Percentiles rank a stretch among this genome's conserved stretches.
Evolutionary conservation across 2,329 filamentous ascomycete genomes (phyloP).

Genomic region (Proliferodiscus dingleyae): DNA sequence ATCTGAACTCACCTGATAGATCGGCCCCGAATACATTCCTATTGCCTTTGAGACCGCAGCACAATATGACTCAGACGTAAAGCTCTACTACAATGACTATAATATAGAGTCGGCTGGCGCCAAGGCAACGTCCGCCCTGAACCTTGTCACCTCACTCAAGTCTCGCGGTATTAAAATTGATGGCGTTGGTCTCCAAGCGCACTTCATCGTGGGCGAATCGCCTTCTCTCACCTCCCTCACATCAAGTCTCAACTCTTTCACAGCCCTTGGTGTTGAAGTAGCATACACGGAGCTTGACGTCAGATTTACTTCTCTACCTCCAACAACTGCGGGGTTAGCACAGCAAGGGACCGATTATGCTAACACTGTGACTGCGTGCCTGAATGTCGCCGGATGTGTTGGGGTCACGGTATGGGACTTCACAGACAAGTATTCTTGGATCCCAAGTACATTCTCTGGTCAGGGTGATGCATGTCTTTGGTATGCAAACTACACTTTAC

Average conservation of each 20-base stretch:
- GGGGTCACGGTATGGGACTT: slow-evolving; percentile 31
- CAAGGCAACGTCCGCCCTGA: slow-evolving; percentile 43
- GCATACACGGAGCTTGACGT: slow-evolving; percentile 61
- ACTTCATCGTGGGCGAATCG: slow-evolving; percentile 53
- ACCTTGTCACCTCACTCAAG: slow-evolving; percentile 42
- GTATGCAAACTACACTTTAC: slow-evolving; percentile 38
- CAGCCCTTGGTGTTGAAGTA: slow-evolving; percentile 49
- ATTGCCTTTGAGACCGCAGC: slow-evolving; percentile 28
- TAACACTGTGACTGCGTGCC: slow-evolving; percentile 24
- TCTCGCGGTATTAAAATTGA: slow-evolving; percentile 52
- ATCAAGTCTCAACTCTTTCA: slow-evolving; percentile 46
- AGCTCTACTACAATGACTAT: slow-evolving; percentile 32
- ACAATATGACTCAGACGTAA: slow-evolving; percentile 22
- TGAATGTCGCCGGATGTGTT: slow-evolving; percentile 21
- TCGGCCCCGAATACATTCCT: slow-evolving; percentile 49
- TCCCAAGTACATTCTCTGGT: slow-evolving; percentile 38
- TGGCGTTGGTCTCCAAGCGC: slow-evolving; percentile 59
- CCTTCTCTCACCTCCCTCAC: slow-evolving; percentile 41
- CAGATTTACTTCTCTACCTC: slow-evolving; percentile 42
- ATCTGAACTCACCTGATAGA: background rate
- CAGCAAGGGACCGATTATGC: slow-evolving; percentile 47
- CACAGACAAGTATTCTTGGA: slow-evolving; percentile 35
- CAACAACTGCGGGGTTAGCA: slow-evolving; percentile 35
- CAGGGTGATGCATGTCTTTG: slow-evolving; percentile 39
- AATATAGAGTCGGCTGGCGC: slow-evolving; percentile 52